Evolutionary conservation across 129 eudicot genomes (phyloP).

Genomic region (Flaveria trinervia): DNA sequence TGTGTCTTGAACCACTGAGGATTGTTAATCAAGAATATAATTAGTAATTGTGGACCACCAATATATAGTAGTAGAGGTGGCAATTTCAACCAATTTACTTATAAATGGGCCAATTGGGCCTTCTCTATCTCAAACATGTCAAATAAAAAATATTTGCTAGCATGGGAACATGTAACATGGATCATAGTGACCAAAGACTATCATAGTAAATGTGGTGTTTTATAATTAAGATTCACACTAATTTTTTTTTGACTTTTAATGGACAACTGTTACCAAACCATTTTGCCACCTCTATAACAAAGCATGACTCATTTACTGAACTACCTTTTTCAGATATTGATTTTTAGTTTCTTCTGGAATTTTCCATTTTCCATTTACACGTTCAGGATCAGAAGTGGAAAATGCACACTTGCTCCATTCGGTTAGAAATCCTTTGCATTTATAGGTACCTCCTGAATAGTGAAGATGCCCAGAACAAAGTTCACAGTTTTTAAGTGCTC

Average conservation of each 20-base stretch:
- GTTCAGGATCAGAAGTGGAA: constrained; percentile 70
- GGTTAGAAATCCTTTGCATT: constrained; percentile 70
- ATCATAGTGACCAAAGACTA: neutral
- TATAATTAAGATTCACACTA: neutral
- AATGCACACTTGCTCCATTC: constrained; percentile 90
- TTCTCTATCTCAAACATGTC: neutral
- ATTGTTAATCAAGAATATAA: constrained; percentile 18
- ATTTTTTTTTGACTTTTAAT: neutral
- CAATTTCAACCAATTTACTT: neutral
- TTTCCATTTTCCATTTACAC: constrained; percentile 79
- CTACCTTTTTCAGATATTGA: constrained; percentile 71
- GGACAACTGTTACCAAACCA: neutral
- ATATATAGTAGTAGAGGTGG: neutral
- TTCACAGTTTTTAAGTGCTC: constrained; percentile 64
- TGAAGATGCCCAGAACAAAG: constrained; percentile 68
- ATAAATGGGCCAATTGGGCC: neutral
- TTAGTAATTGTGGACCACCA: neutral
- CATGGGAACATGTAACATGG: neutral
- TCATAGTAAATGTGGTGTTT: neutral
- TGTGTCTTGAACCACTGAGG: constrained; percentile 90
- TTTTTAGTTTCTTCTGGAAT: constrained; percentile 76
- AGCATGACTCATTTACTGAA: neutral
- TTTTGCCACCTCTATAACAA: neutral
- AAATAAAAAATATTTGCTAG: neutral
- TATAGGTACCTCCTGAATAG: constrained; percentile 80